Evolutionary conservation across 495 filamentous ascomycete species (phyloP).

Genomic region (Aspergillus diversus): DNA sequence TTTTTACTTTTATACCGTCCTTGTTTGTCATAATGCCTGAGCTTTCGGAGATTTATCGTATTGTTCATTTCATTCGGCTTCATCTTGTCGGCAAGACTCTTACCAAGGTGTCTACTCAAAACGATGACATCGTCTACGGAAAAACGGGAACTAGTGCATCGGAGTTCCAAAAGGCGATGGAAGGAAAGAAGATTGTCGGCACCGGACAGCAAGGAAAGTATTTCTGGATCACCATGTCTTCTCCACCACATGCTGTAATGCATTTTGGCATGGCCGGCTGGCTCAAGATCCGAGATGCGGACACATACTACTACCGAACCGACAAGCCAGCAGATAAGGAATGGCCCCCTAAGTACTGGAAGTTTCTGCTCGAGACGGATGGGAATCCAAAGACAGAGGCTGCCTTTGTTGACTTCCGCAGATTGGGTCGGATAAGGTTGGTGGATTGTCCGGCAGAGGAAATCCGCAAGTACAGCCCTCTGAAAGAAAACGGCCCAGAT

Average conservation of each 20-base stretch:
- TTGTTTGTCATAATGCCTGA: slow-evolving; percentile 66
- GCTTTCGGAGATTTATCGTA: slow-evolving; percentile 82
- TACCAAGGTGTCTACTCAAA: slow-evolving; percentile 64
- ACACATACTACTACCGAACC: slow-evolving; percentile 76
- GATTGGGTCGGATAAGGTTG: slow-evolving; percentile 76
- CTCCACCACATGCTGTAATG: slow-evolving; percentile 84
- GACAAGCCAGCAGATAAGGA: slow-evolving; percentile 60
- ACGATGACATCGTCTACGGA: slow-evolving; percentile 83
- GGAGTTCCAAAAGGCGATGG: slow-evolving; percentile 71
- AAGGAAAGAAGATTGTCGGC: slow-evolving; percentile 74
- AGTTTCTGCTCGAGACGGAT: slow-evolving; percentile 74
- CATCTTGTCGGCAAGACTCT: slow-evolving; percentile 84
- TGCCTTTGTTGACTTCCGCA: slow-evolving; percentile 81
- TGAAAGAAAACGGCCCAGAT: slow-evolving; percentile 92
- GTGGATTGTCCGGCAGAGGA: slow-evolving; percentile 76
- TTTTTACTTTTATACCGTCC: background rate
- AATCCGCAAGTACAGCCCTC: slow-evolving; percentile 75
- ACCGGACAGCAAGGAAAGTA: slow-evolving; percentile 92
- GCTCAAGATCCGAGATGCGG: slow-evolving; percentile 79
- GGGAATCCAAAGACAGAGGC: slow-evolving; percentile 65
- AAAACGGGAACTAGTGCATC: slow-evolving; percentile 79
- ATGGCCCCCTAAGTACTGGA: slow-evolving; percentile 93
- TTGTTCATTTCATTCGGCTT: slow-evolving; percentile 80
- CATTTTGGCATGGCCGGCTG: slow-evolving; percentile 92
- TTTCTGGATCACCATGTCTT: slow-evolving; percentile 80